These are phyloP conservation scores for Eimeria praecox DNA, from an alignment of 169 alveolate genomes.

Conservation along the genomic window DNA sequence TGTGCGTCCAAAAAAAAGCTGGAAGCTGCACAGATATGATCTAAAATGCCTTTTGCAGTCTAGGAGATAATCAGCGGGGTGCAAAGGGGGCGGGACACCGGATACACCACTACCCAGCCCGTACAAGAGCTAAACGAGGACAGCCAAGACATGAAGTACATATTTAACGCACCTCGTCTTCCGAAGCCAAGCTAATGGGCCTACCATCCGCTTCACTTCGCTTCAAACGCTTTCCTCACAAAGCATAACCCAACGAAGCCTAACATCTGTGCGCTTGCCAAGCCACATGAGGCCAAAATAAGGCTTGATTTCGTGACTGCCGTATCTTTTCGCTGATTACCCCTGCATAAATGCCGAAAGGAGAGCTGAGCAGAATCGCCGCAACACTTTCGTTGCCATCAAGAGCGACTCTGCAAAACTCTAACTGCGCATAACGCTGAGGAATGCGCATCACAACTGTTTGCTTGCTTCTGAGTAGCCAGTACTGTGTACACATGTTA, in stretches of 20 bases:
- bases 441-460: neutral
- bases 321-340: neutral
- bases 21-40: no score
- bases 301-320: no score
- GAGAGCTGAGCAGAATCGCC: neutral
- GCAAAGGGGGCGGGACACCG: no score
- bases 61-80: no score
- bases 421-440: neutral
- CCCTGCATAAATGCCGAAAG: neutral
- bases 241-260: neutral
- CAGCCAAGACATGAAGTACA: neutral
- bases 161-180: neutral
- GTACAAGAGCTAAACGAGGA: no score
- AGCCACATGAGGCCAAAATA: neutral
- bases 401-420: neutral
- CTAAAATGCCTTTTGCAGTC: no score
- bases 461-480: neutral
- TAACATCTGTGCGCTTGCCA: neutral
- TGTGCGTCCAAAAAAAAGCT: no score
- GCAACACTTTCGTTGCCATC: neutral
- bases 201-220: neutral
- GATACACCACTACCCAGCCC: no score
- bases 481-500: neutral
- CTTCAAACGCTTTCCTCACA: neutral
- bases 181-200: neutral